phyloP scores from a whole-genome alignment of 2,329 filamentous ascomycete genomes.

The Cordyceps tenuipes region DNA sequence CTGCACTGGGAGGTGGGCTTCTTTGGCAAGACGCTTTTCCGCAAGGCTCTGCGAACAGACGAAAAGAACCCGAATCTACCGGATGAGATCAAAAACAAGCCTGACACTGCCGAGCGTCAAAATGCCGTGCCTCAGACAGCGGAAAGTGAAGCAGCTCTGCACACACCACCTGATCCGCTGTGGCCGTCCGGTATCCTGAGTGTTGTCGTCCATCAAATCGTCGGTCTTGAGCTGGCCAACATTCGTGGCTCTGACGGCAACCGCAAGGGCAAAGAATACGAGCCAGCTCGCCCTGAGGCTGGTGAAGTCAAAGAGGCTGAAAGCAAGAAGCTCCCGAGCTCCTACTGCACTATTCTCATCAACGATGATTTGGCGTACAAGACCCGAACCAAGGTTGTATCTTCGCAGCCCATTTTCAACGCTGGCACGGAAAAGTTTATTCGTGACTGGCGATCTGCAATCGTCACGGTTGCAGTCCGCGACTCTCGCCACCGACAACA shows the following conservation, averaged over 20 bases:
- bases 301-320: constrained; percentile 84
- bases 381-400: constrained; percentile 89
- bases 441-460: constrained; percentile 82
- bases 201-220: constrained; percentile 86
- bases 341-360: constrained; percentile 85
- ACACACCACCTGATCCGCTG: constrained; percentile 89
- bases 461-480: constrained; percentile 80
- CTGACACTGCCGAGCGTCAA: constrained; percentile 72
- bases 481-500: constrained; percentile 86
- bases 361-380: constrained; percentile 90
- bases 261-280: constrained; percentile 76
- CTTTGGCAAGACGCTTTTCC: constrained; percentile 84
- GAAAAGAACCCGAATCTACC: constrained; percentile 76
- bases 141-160: constrained; percentile 75
- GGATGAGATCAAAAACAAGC: constrained; percentile 61
- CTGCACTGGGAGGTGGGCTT: constrained; percentile 95
- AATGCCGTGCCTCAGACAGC: constrained; percentile 63
- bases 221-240: constrained; percentile 87
- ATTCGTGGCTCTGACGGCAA: constrained; percentile 78
- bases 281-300: constrained; percentile 71
- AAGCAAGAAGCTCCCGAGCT: constrained; percentile 70
- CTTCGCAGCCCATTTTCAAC: constrained; percentile 93
- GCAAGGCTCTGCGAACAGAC: constrained; percentile 74
- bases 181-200: constrained; percentile 90
- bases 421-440: constrained; percentile 90